Evolutionary conservation across 257 asterid species (phyloP).

Genomic region (Rauvolfia tetraphylla): DNA sequence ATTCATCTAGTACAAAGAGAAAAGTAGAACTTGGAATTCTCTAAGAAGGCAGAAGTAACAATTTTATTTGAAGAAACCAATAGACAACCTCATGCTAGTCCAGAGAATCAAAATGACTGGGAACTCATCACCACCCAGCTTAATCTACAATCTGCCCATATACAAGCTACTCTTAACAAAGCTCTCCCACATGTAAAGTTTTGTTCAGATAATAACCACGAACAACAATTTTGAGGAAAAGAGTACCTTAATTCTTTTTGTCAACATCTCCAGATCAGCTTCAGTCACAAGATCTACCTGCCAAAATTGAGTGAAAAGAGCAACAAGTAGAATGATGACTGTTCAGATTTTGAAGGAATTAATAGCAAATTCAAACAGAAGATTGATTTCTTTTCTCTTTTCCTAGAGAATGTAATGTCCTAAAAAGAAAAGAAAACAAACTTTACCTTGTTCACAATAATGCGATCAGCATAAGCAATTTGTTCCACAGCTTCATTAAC

Average conservation of each 20-base stretch:
- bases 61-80: not conserved
- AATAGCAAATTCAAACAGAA: slow-evolving; percentile 11
- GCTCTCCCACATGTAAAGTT: not conserved
- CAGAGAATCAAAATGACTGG: not conserved
- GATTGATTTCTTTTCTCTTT: not conserved
- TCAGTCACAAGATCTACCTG: slow-evolving; percentile 84
- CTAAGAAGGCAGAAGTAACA: not conserved
- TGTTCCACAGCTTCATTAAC: slow-evolving; percentile 96
- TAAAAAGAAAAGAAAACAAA: slow-evolving; percentile 11
- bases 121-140: not conserved
- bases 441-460: slow-evolving; percentile 68
- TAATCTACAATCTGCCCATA: not conserved
- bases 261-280: slow-evolving; percentile 63
- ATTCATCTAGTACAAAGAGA: not conserved
- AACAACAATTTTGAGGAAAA: not conserved
- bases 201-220: not conserved
- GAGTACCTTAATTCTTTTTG: slow-evolving; percentile 63
- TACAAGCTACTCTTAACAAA: not conserved
- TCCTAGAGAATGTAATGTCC: not conserved
- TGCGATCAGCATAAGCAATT: slow-evolving; percentile 95
- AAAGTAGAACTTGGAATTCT: too few species aligned
- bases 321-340: slow-evolving; percentile 13
- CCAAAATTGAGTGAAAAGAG: slow-evolving; percentile 27
- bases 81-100: not conserved
- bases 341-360: slow-evolving; percentile 16